Percentiles rank a stretch among this genome's conserved stretches.
phyloP scores from a whole-genome alignment of 495 filamentous ascomycete genomes.

The Aspergillus kassunensis region DNA sequence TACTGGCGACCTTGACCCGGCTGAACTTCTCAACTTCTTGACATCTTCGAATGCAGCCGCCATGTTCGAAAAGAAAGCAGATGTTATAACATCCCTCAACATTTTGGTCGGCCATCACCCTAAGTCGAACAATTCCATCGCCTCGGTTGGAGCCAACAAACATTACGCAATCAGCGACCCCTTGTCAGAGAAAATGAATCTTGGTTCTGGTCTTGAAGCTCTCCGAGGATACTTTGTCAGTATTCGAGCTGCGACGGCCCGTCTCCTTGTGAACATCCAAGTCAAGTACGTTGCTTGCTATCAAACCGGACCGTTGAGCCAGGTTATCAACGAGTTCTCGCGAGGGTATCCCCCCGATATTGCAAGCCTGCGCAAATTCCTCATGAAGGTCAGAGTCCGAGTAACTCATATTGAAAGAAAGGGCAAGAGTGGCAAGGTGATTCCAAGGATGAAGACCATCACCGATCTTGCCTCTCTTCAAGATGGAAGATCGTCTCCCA shows the following conservation, averaged over 20 bases:
- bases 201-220: slow-evolving; percentile 42
- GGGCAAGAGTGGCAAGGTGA: slow-evolving; percentile 29
- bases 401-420: slow-evolving; percentile 36
- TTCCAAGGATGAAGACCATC: slow-evolving; percentile 41
- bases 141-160: slow-evolving; percentile 37
- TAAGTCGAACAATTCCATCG: slow-evolving; percentile 29
- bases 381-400: slow-evolving; percentile 43
- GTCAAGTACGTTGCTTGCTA: slow-evolving; percentile 45
- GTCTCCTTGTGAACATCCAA: slow-evolving; percentile 59
- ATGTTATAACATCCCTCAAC: slow-evolving; percentile 50
- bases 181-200: slow-evolving; percentile 26
- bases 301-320: slow-evolving; percentile 27
- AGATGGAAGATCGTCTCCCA: slow-evolving; percentile 31
- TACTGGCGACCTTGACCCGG: slow-evolving; percentile 43
- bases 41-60: slow-evolving; percentile 43
- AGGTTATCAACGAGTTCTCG: slow-evolving; percentile 23
- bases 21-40: slow-evolving; percentile 50
- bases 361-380: slow-evolving; percentile 35
- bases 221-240: slow-evolving; percentile 67
- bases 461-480: slow-evolving; percentile 38
- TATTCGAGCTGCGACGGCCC: slow-evolving; percentile 60
- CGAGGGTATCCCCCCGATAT: slow-evolving; percentile 3
- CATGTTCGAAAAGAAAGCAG: slow-evolving; percentile 35
- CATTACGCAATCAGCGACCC: slow-evolving; percentile 30
- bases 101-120: slow-evolving; percentile 45